phyloP scores from a whole-genome alignment of 257 asterid genomes.

The Ballota nigra region DNA sequence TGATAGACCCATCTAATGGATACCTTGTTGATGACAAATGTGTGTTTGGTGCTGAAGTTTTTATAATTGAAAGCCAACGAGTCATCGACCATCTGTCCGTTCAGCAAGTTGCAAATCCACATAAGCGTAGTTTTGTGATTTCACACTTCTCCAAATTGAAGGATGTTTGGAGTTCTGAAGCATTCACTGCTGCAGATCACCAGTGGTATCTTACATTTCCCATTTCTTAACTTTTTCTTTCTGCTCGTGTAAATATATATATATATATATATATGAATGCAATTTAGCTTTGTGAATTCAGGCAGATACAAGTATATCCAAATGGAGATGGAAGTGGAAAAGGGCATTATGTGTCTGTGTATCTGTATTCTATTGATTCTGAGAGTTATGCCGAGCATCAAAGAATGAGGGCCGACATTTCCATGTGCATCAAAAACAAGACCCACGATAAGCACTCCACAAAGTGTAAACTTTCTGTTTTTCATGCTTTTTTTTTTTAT shows the following conservation, averaged over 20 bases:
- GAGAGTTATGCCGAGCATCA: background rate
- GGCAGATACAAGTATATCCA: background rate
- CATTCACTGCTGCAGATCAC: background rate
- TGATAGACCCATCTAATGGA: slow-evolving; percentile 20
- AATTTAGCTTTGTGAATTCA: background rate
- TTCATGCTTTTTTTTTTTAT: too few relatives aligned
- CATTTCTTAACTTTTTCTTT: too few relatives aligned
- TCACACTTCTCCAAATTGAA: background rate
- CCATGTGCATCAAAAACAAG: background rate
- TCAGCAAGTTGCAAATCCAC: background rate
- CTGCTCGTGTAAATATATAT: too few relatives aligned
- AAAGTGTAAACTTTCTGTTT: background rate
- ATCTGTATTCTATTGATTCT: background rate
- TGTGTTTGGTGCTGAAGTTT: slow-evolving; percentile 21
- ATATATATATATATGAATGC: too few relatives aligned
- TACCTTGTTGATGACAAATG: slow-evolving; percentile 20
- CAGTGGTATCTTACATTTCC: background rate
- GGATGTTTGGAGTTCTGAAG: background rate
- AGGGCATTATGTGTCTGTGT: background rate
- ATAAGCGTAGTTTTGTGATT: slow-evolving; percentile 7
- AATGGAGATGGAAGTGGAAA: background rate
- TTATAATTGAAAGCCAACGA: too few relatives aligned
- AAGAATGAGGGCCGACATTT: background rate
- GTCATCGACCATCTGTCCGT: too few relatives aligned
- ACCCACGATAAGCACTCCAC: background rate